phyloP scores from a whole-genome alignment of 768 basidiomycete genomes.

The Pleurotus cornucopiae region DNA sequence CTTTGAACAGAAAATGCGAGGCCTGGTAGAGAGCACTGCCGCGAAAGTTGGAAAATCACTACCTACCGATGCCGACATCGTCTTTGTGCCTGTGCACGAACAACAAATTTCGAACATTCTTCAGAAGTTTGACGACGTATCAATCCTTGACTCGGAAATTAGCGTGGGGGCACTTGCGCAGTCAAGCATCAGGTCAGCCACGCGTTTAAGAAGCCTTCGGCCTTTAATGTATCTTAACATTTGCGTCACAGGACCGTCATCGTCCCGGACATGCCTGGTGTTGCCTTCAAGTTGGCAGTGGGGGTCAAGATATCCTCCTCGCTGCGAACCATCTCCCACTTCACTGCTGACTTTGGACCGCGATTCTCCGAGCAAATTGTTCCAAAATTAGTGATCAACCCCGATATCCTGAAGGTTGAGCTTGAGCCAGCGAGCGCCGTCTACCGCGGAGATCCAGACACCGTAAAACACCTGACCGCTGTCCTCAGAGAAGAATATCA shows the following conservation, averaged over 20 bases:
- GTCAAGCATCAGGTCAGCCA: conserved; percentile 46
- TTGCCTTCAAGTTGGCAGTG: conserved; percentile 48
- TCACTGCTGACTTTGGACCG: conserved; percentile 52
- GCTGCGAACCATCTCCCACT: conserved; percentile 56
- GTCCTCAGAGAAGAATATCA: conserved; percentile 42
- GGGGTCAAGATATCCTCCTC: conserved; percentile 57
- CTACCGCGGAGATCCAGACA: conserved; percentile 37
- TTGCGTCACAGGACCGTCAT: conserved; percentile 37
- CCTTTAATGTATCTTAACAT: conserved; percentile 5
- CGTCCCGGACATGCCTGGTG: conserved; percentile 37
- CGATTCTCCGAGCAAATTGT: conserved; percentile 49
- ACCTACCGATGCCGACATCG: conserved; percentile 20
- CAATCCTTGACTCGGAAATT: conserved; percentile 37
- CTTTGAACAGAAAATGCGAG: conserved; percentile 32
- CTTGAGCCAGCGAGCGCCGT: conserved; percentile 47
- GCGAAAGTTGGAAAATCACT: conserved; percentile 21
- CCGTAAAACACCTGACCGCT: conserved; percentile 50
- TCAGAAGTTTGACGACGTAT: conserved; percentile 36
- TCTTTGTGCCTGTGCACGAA: conserved; percentile 51
- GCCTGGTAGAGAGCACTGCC: conserved; percentile 29
- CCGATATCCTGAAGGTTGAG: conserved; percentile 37
- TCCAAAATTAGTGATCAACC: conserved; percentile 42
- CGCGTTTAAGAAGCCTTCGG: neutral
- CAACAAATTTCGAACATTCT: conserved; percentile 43
- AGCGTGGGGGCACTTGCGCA: conserved; percentile 40